Base-by-base conservation (phyloP, 2,329 filamentous ascomycete species). In the Alternaria gaisen region DNA sequence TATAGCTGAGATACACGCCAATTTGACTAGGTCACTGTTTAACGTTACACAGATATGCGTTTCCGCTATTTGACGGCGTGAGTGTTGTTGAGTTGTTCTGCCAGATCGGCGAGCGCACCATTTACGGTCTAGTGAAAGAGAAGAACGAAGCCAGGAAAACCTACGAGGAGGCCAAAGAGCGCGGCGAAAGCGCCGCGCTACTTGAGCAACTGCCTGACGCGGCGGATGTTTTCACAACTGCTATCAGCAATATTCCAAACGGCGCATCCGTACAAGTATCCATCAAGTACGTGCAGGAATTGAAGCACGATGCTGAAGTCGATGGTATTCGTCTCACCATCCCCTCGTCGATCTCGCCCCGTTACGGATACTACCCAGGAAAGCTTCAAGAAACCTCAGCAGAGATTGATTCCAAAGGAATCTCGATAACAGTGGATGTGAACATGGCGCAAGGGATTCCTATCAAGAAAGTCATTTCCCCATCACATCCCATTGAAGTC, bases 61-160 rank as follows among this genome's bases (percentile, higher is more conserved):
- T 60, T 10, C 57, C 57, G 3, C 20, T 56, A 20, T 60, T 56
- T 11, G 57, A 60, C 3, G 57, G 57, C 18, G 40, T 60, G 14
- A 60, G 57, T 18, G 52, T 60, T 26, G 57, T 60, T 11, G 57
- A 60, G 3, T 60, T 60, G 32, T 41, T 51, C 22, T 60, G 57
- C 30, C 40, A 56, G 5, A 36, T 56, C 4, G 57, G 53, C 6
- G 32, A 56, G 12, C 53, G 57, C 34, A 60, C 53, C 0, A 60
- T 60, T 18, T 60, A 56, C n/a, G 57, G 53, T 11, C 32, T 60
- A 10, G 57, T 60, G 4, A 60, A 60, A 20, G 57, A 60, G 20
- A 60, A 46, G 26, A 44, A 38, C 18, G 53, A 56, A 28, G 53
- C 57, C 24, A 56, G 14, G 20, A 60, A 51, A 24, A 60, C 53